Conservation (phyloP, 2,329 filamentous ascomycete genomes). For the Alternaria postmessia region DNA sequence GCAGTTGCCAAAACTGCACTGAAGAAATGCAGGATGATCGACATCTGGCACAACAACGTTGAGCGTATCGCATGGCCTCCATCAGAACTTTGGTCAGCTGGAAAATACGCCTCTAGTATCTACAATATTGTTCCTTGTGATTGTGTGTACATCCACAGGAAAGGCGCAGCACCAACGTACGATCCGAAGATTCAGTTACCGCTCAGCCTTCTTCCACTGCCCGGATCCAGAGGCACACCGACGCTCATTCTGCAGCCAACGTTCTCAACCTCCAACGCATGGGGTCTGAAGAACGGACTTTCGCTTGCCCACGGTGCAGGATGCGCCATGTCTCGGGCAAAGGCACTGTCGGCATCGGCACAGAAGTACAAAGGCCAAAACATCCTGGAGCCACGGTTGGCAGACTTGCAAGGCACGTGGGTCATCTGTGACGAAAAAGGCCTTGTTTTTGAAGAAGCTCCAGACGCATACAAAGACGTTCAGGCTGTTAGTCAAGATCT, state of each 20-base stretch:
- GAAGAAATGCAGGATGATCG: slow-evolving; percentile 32
- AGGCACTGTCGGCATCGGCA: slow-evolving; percentile 40
- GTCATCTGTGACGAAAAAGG: slow-evolving; percentile 51
- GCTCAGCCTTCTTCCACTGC: slow-evolving; percentile 46
- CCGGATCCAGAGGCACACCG: slow-evolving; percentile 50
- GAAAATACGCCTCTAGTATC: slow-evolving; percentile 1
- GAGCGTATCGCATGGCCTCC: slow-evolving; percentile 45
- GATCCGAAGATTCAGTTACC: slow-evolving; percentile 29
- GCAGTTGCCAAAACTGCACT: slow-evolving; percentile 26
- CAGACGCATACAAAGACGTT: slow-evolving; percentile 52
- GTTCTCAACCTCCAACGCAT: slow-evolving; percentile 37
- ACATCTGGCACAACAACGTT: slow-evolving; percentile 52
- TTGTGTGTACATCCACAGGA: slow-evolving; percentile 49
- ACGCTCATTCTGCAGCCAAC: slow-evolving; percentile 49
- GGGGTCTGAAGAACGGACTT: slow-evolving; percentile 44
- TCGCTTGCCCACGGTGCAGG: slow-evolving; percentile 52
- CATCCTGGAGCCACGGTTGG: slow-evolving; percentile 32
- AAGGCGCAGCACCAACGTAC: slow-evolving; percentile 50
- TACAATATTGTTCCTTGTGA: slow-evolving; percentile 11
- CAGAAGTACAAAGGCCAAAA: slow-evolving; percentile 48
- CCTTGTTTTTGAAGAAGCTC: slow-evolving; percentile 51
- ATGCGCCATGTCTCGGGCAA: slow-evolving; percentile 48
- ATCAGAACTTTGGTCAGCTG: slow-evolving; percentile 3
- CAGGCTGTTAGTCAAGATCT: slow-evolving; percentile 49
- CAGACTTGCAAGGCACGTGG: slow-evolving; percentile 43